Percentiles rank a stretch among this genome's conserved stretches.
Conservation (phyloP, 2,329 filamentous ascomycete genomes). For the Cordyceps javanica region DNA sequence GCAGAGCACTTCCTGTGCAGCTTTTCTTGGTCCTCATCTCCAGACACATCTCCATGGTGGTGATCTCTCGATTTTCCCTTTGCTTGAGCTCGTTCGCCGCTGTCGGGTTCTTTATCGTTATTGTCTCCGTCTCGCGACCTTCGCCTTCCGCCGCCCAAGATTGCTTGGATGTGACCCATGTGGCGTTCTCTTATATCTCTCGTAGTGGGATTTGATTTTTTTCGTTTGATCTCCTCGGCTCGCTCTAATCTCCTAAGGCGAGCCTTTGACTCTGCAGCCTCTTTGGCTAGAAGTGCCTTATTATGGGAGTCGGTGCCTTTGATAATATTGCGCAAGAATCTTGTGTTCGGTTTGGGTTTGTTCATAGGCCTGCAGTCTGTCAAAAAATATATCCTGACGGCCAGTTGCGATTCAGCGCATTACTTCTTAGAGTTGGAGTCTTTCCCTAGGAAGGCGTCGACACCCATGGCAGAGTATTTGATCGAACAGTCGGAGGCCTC, state of each 20-base stretch:
- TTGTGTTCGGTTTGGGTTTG: slow-evolving; percentile 82
- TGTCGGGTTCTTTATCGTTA: slow-evolving; percentile 12
- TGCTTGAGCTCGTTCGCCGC: slow-evolving; percentile 4
- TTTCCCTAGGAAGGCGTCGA: slow-evolving; percentile 52
- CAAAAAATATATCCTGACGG: slow-evolving; percentile 17
- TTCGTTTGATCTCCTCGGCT: slow-evolving; percentile 38
- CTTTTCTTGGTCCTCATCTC: not conserved
- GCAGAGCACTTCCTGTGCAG: not conserved
- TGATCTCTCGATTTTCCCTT: not conserved
- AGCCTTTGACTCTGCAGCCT: slow-evolving; percentile 70
- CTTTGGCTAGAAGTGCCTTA: slow-evolving; percentile 74
- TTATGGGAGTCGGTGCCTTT: slow-evolving; percentile 87
- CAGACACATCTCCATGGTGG: not conserved
- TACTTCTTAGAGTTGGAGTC: slow-evolving; percentile 43
- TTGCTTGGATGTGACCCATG: slow-evolving; percentile 55
- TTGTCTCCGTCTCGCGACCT: slow-evolving; percentile 19
- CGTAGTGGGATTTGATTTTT: slow-evolving; percentile 38
- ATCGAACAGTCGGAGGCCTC: slow-evolving; percentile 71
- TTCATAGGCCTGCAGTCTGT: slow-evolving; percentile 47
- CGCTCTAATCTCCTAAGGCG: slow-evolving; percentile 58
- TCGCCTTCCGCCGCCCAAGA: slow-evolving; percentile 42
- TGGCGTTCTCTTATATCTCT: slow-evolving; percentile 51
- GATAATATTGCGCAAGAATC: slow-evolving; percentile 83
- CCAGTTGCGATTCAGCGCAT: slow-evolving; percentile 17
- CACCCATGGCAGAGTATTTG: slow-evolving; percentile 68